Conservation (phyloP, 163 green algal genomes). For the Scenedesmus sp. region DNA sequence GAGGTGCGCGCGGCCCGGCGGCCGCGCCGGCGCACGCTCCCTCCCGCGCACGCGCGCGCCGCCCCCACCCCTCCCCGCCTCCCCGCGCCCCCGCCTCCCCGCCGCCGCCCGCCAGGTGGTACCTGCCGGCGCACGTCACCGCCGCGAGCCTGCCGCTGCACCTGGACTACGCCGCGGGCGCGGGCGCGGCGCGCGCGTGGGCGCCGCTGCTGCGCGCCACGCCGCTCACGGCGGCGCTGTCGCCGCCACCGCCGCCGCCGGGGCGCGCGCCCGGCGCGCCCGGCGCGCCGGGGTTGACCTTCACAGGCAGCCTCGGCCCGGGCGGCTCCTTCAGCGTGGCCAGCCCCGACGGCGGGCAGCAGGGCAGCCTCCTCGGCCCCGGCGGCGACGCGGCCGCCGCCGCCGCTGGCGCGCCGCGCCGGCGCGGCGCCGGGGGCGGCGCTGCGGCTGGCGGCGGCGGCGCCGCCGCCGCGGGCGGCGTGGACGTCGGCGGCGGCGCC, state of each 20-base stretch:
- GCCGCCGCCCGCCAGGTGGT: constrained; percentile 1
- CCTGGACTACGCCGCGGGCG: constrained; percentile 34
- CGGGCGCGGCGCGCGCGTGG: constrained; percentile 12
- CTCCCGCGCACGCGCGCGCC: too few species aligned
- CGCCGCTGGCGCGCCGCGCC: constrained; percentile 1
- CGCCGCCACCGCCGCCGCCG: background rate
- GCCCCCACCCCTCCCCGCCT: too few species aligned
- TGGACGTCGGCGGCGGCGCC: constrained; percentile 24
- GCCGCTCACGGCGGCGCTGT: background rate
- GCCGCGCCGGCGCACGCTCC: background rate
- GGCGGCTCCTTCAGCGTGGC: constrained; percentile 15
- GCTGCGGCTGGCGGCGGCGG: too few species aligned
- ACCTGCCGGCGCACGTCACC: constrained; percentile 9
- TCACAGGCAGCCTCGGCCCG: constrained; percentile 14
- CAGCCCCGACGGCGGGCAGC: background rate
- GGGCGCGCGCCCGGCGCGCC: background rate
- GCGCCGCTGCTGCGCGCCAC: constrained; percentile 10
- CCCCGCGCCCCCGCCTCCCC: too few species aligned
- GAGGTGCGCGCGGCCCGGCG: background rate
- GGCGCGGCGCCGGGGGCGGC: too few species aligned
- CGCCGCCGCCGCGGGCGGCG: constrained; percentile 6
- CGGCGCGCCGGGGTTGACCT: background rate
- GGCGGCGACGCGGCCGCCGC: background rate
- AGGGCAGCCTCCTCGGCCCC: constrained; percentile 2
- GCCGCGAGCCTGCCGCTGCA: constrained; percentile 6